Evolutionary conservation across 1,284 basidiomycete genomes (phyloP), one percentile per base, ranked within the genome.

Genomic region (Gomphus bonarii): DNA sequence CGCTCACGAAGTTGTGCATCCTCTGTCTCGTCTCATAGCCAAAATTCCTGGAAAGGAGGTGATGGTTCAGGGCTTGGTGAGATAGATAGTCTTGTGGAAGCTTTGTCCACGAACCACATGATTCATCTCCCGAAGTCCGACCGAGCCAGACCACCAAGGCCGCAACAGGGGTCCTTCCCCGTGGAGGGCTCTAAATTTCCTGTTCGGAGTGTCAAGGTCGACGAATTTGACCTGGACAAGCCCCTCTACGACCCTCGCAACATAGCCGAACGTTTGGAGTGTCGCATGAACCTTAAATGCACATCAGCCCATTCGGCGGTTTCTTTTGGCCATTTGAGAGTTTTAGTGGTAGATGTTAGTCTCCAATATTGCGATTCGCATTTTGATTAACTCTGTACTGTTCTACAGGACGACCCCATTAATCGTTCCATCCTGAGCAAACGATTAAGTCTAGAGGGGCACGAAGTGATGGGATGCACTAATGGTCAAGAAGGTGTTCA

Each of bases 401-500:
- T 7, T 6, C 10, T 61, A 3, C 44, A 86, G 83, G 84, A 89
- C 63, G 88, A 91, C 62, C 77, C 82, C 57, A 84, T 92, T 65
- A 92, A 92, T 67, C 79, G 84, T 11, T 79, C 75, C 55, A 84
- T 92, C 36, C 75, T 92, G 2, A 77, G 79, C 14, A 89, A 88
- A 66, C 77, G 88, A 6, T 69, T 93, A 25, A 71, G 73, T 14
- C 72, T 83, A 60, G 84, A 84, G 63, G 85, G 85, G 0, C 87
- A 91, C 64, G 72, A 66, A 11, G 84, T 90, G 1, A 72, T 84
- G 25, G 78, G 79, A 49, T 83, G 83, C 0, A 83, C 80, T 3
- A 90, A 92, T 63, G 89, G 90, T 5, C 86, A 88, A 68, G 87
- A 91, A 65, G 84, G 81, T 0, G 72, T 90, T 1, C 81, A 87